These are phyloP conservation scores for Paxillus involutus DNA, from an alignment of 768 basidiomycete genomes.

Conservation along the genomic window DNA sequence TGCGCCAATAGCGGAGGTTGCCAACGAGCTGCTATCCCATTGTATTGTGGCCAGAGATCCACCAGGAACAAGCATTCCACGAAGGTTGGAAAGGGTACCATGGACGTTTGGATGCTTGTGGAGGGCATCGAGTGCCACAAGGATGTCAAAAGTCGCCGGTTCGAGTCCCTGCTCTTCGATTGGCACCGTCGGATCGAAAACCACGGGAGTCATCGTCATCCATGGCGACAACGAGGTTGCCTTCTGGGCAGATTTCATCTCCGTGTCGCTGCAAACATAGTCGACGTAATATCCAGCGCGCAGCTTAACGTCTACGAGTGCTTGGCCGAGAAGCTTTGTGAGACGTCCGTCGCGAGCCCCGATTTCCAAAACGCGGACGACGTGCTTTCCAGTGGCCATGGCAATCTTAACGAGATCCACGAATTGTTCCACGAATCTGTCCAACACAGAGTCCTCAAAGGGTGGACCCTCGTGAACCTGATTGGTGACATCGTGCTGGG, in stretches of 20 bases:
- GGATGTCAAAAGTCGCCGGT: slow-evolving; percentile 7
- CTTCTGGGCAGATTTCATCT: slow-evolving; percentile 12
- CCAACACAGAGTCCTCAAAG: slow-evolving; percentile 11
- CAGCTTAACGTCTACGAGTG: slow-evolving; percentile 12
- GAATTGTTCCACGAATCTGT: slow-evolving; percentile 1
- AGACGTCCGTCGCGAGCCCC: slow-evolving; percentile 17
- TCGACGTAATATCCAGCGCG: slow-evolving; percentile 11
- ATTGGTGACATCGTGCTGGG: slow-evolving; percentile 12
- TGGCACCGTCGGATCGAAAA: slow-evolving; percentile 11
- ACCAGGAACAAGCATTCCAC: background rate
- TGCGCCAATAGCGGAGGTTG: background rate
- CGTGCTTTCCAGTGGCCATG: slow-evolving; percentile 11
- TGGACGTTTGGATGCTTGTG: background rate
- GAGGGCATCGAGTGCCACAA: slow-evolving; percentile 15
- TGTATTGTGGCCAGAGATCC: background rate
- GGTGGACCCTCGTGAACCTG: slow-evolving; percentile 14
- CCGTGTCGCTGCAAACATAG: slow-evolving; percentile 15
- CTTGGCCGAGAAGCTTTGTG: slow-evolving; percentile 12
- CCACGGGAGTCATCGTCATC: slow-evolving; percentile 10
- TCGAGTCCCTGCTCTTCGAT: slow-evolving; percentile 7
- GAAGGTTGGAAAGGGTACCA: background rate
- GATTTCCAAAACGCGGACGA: slow-evolving; percentile 18
- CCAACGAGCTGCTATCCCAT: background rate
- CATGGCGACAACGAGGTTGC: slow-evolving; percentile 13
- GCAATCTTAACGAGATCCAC: slow-evolving; percentile 4